Evolutionary conservation across 1,139 yeast species (phyloP), one percentile per base, ranked within the genome.

Genomic region (Lodderomyces oxycetoniae): DNA sequence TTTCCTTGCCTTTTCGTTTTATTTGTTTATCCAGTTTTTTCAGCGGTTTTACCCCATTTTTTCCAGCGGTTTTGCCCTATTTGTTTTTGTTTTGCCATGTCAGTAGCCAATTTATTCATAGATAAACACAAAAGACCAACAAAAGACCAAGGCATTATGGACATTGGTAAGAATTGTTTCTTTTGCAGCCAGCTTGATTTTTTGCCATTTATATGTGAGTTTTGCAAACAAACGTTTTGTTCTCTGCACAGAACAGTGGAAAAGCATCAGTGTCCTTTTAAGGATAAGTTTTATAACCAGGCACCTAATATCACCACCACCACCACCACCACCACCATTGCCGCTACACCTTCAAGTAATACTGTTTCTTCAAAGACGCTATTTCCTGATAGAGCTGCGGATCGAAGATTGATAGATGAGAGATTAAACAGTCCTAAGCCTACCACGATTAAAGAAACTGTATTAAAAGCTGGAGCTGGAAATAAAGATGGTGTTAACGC

Each of bases 151-250:
- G 79, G 79, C 12, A 58, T 82, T 52, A 66, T 82, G 59, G 80
- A 82, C 46, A 77, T 82, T 5, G 91, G 91, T 3, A 63, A 74
- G 41, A 82, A 80, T 49, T 83, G 93, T 50, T 52, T 62, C 20
- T 67, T 67, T 34, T 83, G 93, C 53, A 64, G 74, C 33, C 75
- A 71, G 46, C 54, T 80, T 4, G 93, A 83, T 49, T 82, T 82
- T 47, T 59, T 83, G 22, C 89, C 93, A 2, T 81, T 77, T 53
- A 63, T 61, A 26, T 83, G 93, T 53, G 70, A 69, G 26, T 57
- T 53, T 33, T 82, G 91, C 50, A 56, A 68, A 11, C 52, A 57
- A n/a, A 63, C 70, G 2, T 81, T 64, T 46, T 83, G 93, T 51
- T 59, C 72, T 2, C 63, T 67, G 20, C 91, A 82, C 52, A 55